Evolutionary conservation across 139 green algal species (phyloP).

Genomic region (Diplosphaera chodatii): DNA sequence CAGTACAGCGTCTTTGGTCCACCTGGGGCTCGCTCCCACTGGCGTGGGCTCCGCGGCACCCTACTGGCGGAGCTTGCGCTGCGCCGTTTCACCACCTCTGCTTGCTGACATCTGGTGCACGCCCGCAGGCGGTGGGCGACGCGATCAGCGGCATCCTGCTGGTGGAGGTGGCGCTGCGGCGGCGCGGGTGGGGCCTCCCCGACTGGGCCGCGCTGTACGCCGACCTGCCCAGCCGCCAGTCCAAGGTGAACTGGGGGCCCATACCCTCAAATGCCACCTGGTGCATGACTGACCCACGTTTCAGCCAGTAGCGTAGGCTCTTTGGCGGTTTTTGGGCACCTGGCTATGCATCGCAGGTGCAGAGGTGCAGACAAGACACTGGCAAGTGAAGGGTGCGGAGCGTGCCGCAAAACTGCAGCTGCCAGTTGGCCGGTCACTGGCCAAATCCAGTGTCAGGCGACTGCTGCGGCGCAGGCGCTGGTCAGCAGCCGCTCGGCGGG

Average conservation of each 20-base stretch:
- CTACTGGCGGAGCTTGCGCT: conserved; percentile 85
- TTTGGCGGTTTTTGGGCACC: background rate
- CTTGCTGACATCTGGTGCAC: too few relatives aligned
- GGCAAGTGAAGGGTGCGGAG: too few relatives aligned
- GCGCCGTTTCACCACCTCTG: conserved; percentile 39
- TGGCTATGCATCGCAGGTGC: too few relatives aligned
- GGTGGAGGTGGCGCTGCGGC: conserved; percentile 76
- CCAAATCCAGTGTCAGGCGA: too few relatives aligned
- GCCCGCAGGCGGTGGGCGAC: conserved; percentile 81
- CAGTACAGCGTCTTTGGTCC: too few relatives aligned
- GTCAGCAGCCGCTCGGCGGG: too few relatives aligned
- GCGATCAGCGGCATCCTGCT: conserved; percentile 82
- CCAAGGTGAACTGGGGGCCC: too few relatives aligned
- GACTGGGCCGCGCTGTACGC: conserved; percentile 82
- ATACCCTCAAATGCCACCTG: background rate
- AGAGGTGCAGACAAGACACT: too few relatives aligned
- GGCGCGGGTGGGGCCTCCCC: conserved; percentile 42
- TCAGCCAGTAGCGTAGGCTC: background rate
- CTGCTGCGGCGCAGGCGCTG: too few relatives aligned
- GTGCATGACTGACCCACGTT: background rate
- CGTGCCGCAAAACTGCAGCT: too few relatives aligned
- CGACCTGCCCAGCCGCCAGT: conserved; percentile 80
- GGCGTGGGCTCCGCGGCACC: conserved; percentile 76
- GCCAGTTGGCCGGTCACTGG: too few relatives aligned
- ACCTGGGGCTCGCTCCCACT: too few relatives aligned